These are phyloP conservation scores for Apiosordaria backusii DNA, from an alignment of 495 filamentous ascomycete genomes.

Conservation along the genomic window DNA sequence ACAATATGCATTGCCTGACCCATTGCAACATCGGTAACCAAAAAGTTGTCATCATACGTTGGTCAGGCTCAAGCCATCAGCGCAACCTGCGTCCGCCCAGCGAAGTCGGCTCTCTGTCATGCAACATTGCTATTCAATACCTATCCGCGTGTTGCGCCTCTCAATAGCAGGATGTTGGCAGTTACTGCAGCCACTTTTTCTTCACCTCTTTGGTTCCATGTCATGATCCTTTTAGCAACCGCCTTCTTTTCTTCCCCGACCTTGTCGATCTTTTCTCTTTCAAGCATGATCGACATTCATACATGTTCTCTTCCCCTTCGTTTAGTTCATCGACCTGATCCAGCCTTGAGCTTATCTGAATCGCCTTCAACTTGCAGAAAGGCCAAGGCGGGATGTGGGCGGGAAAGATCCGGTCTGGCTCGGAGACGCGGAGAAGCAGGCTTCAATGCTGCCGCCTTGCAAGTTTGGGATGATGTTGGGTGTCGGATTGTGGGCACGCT, in stretches of 20 bases:
- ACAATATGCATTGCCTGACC: background rate
- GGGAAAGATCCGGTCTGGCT: background rate
- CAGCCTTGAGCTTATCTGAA: background rate
- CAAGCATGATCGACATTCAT: background rate
- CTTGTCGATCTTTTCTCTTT: slow-evolving; percentile 1
- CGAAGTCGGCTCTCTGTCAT: background rate
- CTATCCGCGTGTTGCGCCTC: background rate
- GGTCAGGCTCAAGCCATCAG: background rate
- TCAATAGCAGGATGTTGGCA: background rate
- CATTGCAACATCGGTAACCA: slow-evolving; percentile 8
- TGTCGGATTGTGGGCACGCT: background rate
- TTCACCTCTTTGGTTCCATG: background rate
- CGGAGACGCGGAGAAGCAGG: background rate
- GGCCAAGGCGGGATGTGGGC: background rate
- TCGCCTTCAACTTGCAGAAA: background rate
- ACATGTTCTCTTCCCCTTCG: background rate
- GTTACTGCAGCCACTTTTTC: background rate
- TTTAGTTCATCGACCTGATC: background rate
- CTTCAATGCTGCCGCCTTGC: background rate
- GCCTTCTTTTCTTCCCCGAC: background rate
- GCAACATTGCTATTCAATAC: background rate
- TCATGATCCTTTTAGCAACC: background rate
- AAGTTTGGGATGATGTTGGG: background rate
- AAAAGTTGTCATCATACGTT: slow-evolving; percentile 8
- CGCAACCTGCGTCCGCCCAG: too few relatives aligned